Base-by-base conservation (phyloP, 2,329 filamentous ascomycete genomes). In the Arthrobotrys sinensis region DNA sequence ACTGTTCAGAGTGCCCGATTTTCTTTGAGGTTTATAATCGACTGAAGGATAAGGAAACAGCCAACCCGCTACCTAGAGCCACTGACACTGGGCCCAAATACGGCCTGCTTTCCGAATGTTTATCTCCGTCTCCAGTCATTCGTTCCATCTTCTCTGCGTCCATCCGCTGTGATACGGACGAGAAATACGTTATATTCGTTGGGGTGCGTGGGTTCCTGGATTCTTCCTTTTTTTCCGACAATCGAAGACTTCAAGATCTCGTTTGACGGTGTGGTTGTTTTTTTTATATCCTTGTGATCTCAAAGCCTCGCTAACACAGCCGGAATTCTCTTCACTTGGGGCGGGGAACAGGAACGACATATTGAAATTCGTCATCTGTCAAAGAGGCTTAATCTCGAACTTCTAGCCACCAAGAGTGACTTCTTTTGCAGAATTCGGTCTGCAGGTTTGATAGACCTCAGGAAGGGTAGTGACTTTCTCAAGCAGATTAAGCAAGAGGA, bases 351-450 rank as follows among this genome's bases (percentile, higher is more conserved):
- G 90, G 92, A 97, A 80, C 89, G 92, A 80, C 93, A 90, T 81
- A 88, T 99, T 52, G 91, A 95, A 80, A 90, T 98, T 80, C 92
- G 91, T 81, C 92, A 97, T 83, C 88, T 96, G 1, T 86, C 87
- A 4, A 86, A 87, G 52, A 89, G 92, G 82, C 90, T 91, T 0
- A 90, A 92, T 81, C 87, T 97, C 24, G 89, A 91, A 80, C 90
- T 93, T 82, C 86, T 97, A n/a, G 87, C 89, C n/a, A 89, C 89
- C 77, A 96, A 94, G 84, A 87, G 88, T 46, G 90, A 97, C 83
- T 95, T 98, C 83, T 90, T 90, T 67, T 89, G 90, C 36, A 89
- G 90, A 50, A 97, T 98, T 80, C 87, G 92, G 77, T 92, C 93
- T 81, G 93, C 93, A 3, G 89, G 89, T 73, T 90, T 94, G 12